Evolutionary conservation across 257 asterid genomes (phyloP), one percentile per base, ranked within the genome.

Genomic region (Przewalskia tangutica): DNA sequence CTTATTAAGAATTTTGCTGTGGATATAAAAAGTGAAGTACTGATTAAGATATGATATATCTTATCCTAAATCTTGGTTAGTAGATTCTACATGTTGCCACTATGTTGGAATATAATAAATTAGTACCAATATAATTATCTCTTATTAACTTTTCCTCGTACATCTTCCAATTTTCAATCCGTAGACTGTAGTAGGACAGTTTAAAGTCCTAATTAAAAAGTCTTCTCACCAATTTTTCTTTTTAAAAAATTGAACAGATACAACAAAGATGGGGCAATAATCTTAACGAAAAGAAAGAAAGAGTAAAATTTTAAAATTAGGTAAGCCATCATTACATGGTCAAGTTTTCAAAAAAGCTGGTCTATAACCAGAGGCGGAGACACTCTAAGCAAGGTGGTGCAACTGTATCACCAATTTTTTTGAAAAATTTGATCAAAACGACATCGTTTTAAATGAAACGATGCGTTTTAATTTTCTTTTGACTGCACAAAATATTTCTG

Each of bases 21-120:
- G 6, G 20, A 73, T 80, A 42, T 48, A 23, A 36, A 63, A 42
- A 60, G 59, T 36, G 6, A 65, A 23, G 32, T 11, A 8, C 48
- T 18, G 48, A 67, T 77, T 67, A 46, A 70, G 23, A 53, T 50
- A 36, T 51, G 54, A 84, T 63, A 36, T 34, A 36, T 65, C 77
- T 82, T 87, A 80, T 82, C 84, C 66, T 40, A 46, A 80, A 85
- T 87, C 84, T 82, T 56, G 42, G 16, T 14, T 82, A 38, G 46
- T 46, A 70, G 79, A 73, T 2, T 73, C 13, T 73, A 73, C 70
- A 56, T 66, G 38, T 51, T 10, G 44, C 83, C 79, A 46, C 53
- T 70, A 62, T n/a, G 63, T 56, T 42, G 71, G 76, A 71, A 68
- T 54, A 56, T 63, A 55, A 71, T 70, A 73, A 73, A 48, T 60